These are phyloP conservation scores for Allium sativum DNA, from an alignment of 106 monocot species.

Conservation along the genomic window DNA sequence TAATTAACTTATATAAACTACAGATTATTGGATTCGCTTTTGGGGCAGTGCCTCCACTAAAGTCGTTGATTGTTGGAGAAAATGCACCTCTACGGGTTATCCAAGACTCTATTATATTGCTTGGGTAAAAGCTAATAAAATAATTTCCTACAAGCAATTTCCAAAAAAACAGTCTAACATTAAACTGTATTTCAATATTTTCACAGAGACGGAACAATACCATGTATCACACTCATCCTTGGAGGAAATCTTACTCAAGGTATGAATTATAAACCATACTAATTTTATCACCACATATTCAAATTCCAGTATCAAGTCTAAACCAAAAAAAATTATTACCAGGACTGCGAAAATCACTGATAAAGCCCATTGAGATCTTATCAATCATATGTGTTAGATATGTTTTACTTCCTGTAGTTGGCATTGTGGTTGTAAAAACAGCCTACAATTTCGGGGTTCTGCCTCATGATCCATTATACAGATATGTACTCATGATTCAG, in stretches of 20 bases:
- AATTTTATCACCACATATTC: no score
- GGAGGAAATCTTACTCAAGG: constrained; percentile 60
- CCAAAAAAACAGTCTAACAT: no score
- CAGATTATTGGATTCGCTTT: constrained; percentile 52
- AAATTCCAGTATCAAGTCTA: no score
- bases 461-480: constrained; percentile 33
- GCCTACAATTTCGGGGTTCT: constrained; percentile 29
- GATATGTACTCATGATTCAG: constrained; percentile 39
- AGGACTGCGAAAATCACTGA: constrained; percentile 27
- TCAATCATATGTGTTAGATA: constrained; percentile 22
- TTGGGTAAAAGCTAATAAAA: constrained; percentile 32
- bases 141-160: no score
- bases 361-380: constrained; percentile 19
- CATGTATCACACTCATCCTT: constrained; percentile 45
- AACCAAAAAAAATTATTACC: constrained; percentile 10
- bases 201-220: constrained; percentile 41
- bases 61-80: constrained; percentile 38
- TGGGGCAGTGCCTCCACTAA: constrained; percentile 48
- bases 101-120: constrained; percentile 34
- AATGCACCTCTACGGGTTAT: constrained; percentile 42
- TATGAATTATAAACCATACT: neutral
- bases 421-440: constrained; percentile 25
- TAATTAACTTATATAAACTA: constrained; percentile 7
- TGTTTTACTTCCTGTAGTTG: constrained; percentile 31
- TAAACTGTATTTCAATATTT: no score